These are phyloP conservation scores for Dendrobium nobile DNA, from an alignment of 106 monocot species.

Conservation along the genomic window DNA sequence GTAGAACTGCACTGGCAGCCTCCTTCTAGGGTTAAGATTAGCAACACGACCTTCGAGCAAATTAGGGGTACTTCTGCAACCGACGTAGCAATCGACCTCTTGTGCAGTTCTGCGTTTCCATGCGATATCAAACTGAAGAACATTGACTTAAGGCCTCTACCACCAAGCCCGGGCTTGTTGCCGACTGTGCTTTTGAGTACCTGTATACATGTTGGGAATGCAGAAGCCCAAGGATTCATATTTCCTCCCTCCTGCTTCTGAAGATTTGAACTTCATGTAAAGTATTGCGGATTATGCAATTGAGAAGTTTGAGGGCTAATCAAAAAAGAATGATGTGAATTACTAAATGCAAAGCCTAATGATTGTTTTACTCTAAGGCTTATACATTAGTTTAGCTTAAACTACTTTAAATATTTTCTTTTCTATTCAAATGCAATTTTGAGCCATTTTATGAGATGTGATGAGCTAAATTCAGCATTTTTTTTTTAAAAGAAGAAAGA, in stretches of 20 bases:
- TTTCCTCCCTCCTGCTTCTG: slow-evolving; percentile 4
- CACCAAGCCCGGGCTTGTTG: slow-evolving; percentile 1
- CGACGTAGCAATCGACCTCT: slow-evolving; percentile 1
- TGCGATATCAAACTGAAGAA: slow-evolving; percentile 1
- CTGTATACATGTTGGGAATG: not conserved
- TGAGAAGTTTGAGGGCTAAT: too few species aligned
- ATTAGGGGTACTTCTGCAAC: slow-evolving; percentile 4
- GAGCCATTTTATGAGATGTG: too few species aligned
- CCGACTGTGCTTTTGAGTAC: not conserved
- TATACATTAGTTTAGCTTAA: too few species aligned
- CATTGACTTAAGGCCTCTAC: not conserved
- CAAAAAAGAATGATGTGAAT: too few species aligned
- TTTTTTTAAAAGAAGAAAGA: too few species aligned
- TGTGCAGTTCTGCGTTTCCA: not conserved
- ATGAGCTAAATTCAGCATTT: too few species aligned
- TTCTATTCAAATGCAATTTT: too few species aligned
- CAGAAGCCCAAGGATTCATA: not conserved
- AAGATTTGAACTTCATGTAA: not conserved
- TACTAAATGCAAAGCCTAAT: too few species aligned
- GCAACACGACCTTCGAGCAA: slow-evolving; percentile 3
- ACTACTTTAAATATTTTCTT: too few species aligned
- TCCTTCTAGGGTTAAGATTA: slow-evolving; percentile 5
- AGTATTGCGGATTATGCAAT: not conserved
- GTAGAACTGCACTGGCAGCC: not conserved
- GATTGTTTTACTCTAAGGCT: too few species aligned